Conservation (phyloP, 2,329 filamentous ascomycete species). For the Fusarium sp. region DNA sequence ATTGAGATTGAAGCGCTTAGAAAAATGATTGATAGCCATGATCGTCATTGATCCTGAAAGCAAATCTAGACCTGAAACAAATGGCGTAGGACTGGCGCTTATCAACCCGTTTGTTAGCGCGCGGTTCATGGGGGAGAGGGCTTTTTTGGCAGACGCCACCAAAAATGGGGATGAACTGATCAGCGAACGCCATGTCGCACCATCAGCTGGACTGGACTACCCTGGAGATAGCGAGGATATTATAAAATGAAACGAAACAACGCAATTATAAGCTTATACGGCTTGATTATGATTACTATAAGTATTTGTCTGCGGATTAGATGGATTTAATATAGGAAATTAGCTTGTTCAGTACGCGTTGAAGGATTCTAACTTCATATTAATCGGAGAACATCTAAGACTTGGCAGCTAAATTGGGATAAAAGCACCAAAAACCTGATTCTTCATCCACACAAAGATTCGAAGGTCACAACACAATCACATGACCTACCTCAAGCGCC, state of each 20-base stretch:
- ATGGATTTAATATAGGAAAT: too few relatives aligned
- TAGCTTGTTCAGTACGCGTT: neutral
- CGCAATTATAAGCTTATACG: too few relatives aligned
- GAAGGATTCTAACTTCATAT: neutral
- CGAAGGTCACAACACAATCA: too few relatives aligned
- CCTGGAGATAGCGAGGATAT: constrained; percentile 1
- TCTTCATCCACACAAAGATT: too few relatives aligned
- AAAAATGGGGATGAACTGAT: neutral
- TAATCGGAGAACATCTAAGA: too few relatives aligned
- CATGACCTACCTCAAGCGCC: too few relatives aligned
- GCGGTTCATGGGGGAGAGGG: constrained; percentile 16
- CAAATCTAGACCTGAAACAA: constrained; percentile 26
- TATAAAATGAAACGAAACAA: neutral
- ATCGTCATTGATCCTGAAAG: constrained; percentile 15
- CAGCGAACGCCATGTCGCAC: neutral
- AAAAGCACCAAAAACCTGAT: too few relatives aligned
- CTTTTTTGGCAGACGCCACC: constrained; percentile 1
- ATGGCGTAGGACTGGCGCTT: constrained; percentile 21
- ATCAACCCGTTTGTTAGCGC: constrained; percentile 15
- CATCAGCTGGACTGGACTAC: neutral
- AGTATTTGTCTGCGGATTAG: too few relatives aligned
- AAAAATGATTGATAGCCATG: neutral
- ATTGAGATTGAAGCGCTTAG: neutral
- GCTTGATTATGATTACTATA: too few relatives aligned
- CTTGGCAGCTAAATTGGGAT: too few relatives aligned